Evolutionary conservation across 2,329 filamentous ascomycete species (phyloP).

Genomic region (Leptoxyphium fumago): DNA sequence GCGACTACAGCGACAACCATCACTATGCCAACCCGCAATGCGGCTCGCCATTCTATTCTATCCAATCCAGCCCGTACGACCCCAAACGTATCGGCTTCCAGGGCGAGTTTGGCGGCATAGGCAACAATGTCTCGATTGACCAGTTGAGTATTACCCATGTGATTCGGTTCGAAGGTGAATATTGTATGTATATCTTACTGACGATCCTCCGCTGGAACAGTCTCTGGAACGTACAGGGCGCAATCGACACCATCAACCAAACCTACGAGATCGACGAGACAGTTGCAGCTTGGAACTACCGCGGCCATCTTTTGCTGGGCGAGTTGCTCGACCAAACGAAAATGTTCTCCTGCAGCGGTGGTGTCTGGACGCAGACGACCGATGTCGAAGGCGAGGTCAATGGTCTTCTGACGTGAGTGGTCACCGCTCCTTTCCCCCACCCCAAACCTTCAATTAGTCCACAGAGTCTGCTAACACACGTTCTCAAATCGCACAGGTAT

Average conservation of each 20-base stretch:
- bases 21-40: constrained; percentile 60
- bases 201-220: not conserved
- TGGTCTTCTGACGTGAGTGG: constrained; percentile 41
- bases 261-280: constrained; percentile 52
- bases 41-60: constrained; percentile 53
- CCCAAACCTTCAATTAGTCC: not conserved
- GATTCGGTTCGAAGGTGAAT: no score
- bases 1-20: constrained; percentile 56
- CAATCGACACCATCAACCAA: constrained; percentile 46
- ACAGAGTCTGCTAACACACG: not conserved
- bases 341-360: constrained; percentile 48
- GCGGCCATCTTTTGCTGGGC: constrained; percentile 37
- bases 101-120: constrained; percentile 58
- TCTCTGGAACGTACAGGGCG: constrained; percentile 48
- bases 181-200: no score
- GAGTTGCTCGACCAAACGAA: constrained; percentile 37
- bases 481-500: constrained; percentile 23
- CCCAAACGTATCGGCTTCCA: constrained; percentile 49
- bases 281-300: constrained; percentile 51
- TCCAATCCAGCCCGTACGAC: constrained; percentile 41
- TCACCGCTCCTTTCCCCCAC: not conserved
- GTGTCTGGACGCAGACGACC: constrained; percentile 59
- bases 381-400: constrained; percentile 65
- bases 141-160: constrained; percentile 18
- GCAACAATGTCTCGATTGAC: constrained; percentile 47